phyloP scores from a whole-genome alignment of 805 yeast genomes.

The Starmerella ratchasimensis region DNA sequence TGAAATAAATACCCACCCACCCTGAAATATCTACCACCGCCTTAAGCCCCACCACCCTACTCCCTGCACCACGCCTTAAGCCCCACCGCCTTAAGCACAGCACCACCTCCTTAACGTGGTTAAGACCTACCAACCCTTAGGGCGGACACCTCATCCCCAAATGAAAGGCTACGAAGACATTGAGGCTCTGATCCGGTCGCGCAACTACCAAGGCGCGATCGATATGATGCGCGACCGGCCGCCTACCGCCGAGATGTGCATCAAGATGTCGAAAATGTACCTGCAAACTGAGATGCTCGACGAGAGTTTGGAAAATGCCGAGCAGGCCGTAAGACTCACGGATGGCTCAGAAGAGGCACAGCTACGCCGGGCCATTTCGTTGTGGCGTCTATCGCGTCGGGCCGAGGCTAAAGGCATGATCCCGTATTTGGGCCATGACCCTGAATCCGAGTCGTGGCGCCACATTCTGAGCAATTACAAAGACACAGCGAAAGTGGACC shows the following conservation, averaged over 20 bases:
- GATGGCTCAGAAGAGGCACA: constrained; percentile 21
- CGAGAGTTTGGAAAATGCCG: constrained; percentile 20
- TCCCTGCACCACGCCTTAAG: no score
- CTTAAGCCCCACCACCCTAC: no score
- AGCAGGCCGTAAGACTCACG: constrained; percentile 15
- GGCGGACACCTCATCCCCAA: no score
- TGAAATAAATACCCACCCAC: no score
- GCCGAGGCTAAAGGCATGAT: constrained; percentile 21
- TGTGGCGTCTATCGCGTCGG: constrained; percentile 16
- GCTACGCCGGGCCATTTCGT: constrained; percentile 25
- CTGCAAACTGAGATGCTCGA: constrained; percentile 3
- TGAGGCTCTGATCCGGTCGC: not conserved
- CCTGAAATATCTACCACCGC: no score
- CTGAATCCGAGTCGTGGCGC: constrained; percentile 12
- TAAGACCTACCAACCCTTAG: not conserved
- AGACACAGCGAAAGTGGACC: constrained; percentile 4
- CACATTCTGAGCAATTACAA: constrained; percentile 1
- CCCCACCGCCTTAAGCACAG: no score
- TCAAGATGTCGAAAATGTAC: not conserved
- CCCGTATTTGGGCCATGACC: constrained; percentile 15
- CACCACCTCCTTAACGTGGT: no score
- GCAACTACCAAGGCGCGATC: no score
- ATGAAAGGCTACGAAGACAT: not conserved
- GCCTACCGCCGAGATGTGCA: no score
- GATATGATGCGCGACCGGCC: no score